Base-by-base conservation (phyloP, 805 yeast genomes). In the Candida glaebosa region DNA sequence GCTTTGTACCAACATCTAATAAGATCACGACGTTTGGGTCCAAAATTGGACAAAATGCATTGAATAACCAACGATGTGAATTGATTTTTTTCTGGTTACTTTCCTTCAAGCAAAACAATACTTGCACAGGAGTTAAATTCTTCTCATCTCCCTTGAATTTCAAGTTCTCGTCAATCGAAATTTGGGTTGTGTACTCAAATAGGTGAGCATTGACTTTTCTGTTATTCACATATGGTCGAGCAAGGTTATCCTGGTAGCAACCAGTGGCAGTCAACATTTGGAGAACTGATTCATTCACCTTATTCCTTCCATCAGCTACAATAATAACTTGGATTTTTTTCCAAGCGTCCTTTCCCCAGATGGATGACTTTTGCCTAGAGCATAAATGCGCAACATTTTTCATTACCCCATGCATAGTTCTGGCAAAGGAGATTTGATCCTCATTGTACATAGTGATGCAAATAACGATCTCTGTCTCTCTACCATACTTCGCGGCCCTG, bases 371-470 rank as follows among this genome's bases (percentile, higher is more conserved):
- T 41, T 76, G 74, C 61, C 99, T 79, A 12, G 84, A 78, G 58
- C 96, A 80, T 39, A 93, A 70, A 56, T 89, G 93, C 2, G 96
- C 87, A 44, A 93, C 79, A 62, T 95, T 93, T 54, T 81, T 85
- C 87, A 91, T 87, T 12, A 93, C 91, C 0, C 96, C 87, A 61
- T 95, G 96, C 76, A 93, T 73, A 0, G 99, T 95, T 65, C 98
- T 79, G 1, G 97, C 87, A 60, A 93, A 80, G 2, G 95, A 78
- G 40, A 74, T 73, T 60, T 90, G 96, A 61, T 87, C 95, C 65
- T 93, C 99, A 56, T 93, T 93, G 68, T 91, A 93, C 98, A 93
- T 91, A 24, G 99, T 93, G 50, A 93, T 79, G 65, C 98, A 90
- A 39, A 93, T 78, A 34, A 86, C 89, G 30, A 93, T 69, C 65